phyloP scores from a whole-genome alignment of 1,284 basidiomycete genomes.

The Cystobasidium slooffiae region DNA sequence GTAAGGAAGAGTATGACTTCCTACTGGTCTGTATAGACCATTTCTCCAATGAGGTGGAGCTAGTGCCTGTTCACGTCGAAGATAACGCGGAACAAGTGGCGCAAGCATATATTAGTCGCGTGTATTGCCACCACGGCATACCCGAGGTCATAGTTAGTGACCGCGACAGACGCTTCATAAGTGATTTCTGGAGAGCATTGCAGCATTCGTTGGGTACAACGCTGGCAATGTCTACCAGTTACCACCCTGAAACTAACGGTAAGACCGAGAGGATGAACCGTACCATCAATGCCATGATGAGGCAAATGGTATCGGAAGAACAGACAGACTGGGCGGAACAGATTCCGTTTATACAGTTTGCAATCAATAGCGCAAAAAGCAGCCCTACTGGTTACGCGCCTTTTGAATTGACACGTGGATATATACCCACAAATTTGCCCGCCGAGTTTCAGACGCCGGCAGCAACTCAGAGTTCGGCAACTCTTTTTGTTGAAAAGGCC shows the following conservation, averaged over 20 bases:
- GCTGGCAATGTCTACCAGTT: background rate
- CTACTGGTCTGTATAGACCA: background rate
- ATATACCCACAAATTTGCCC: background rate
- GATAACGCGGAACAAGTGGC: no score
- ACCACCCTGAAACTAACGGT: background rate
- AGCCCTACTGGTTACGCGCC: background rate
- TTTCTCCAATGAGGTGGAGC: no score
- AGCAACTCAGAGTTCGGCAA: background rate
- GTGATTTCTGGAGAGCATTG: no score
- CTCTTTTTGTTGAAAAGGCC: background rate
- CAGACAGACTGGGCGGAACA: background rate
- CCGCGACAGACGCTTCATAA: no score
- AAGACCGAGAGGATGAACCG: slow-evolving; percentile 1
- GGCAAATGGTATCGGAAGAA: background rate
- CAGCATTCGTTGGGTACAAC: background rate
- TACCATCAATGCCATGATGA: background rate
- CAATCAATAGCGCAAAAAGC: background rate
- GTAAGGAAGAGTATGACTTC: slow-evolving; percentile 1
- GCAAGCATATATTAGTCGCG: no score
- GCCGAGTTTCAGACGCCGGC: background rate
- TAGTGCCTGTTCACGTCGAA: no score
- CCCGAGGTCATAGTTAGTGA: no score
- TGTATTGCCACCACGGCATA: no score
- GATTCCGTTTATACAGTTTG: background rate
- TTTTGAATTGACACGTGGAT: background rate